phyloP scores from a whole-genome alignment of 73 alveolate species.

The Tetrahymena elliotti region DNA sequence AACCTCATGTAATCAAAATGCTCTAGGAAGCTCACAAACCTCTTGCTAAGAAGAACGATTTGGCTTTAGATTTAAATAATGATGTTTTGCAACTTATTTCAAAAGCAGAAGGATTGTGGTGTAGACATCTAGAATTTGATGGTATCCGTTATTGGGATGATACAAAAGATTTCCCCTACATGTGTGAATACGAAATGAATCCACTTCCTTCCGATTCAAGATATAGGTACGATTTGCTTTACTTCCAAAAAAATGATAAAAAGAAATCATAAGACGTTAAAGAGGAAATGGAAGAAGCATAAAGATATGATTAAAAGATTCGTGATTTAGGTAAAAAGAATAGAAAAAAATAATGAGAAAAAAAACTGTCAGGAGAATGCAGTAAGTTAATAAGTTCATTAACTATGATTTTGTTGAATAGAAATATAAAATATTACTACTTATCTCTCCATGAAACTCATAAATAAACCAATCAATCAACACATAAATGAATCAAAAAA shows the following conservation, averaged over 20 bases:
- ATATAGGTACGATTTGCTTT: conserved; percentile 22
- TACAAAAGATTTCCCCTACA: conserved; percentile 12
- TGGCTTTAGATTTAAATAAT: conserved; percentile 2
- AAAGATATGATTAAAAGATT: conserved; percentile 23
- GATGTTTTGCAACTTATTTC: conserved; percentile 12
- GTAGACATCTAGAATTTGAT: conserved; percentile 4
- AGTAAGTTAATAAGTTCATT: too few relatives aligned
- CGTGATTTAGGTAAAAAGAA: conserved; percentile 3
- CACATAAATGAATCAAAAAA: not conserved
- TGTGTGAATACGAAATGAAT: conserved; percentile 22
- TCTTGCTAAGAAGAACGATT: not conserved
- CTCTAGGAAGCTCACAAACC: conserved; percentile 28
- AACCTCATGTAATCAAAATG: conserved; percentile 1
- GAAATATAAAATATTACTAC: not conserved
- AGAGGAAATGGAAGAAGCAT: conserved; percentile 36
- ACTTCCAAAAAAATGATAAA: conserved; percentile 24
- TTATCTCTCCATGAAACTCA: not conserved
- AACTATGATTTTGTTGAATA: not conserved
- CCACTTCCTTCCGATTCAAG: conserved; percentile 43
- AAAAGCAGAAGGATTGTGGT: conserved; percentile 20
- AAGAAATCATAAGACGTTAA: not conserved
- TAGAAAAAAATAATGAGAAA: not conserved
- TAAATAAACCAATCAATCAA: not conserved
- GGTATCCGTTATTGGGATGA: conserved; percentile 27
- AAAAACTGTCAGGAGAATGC: too few relatives aligned